These are phyloP conservation scores for carrot (Daucus carota) DNA, from an alignment of 129 eudicot species.

Conservation along the genomic window DNA sequence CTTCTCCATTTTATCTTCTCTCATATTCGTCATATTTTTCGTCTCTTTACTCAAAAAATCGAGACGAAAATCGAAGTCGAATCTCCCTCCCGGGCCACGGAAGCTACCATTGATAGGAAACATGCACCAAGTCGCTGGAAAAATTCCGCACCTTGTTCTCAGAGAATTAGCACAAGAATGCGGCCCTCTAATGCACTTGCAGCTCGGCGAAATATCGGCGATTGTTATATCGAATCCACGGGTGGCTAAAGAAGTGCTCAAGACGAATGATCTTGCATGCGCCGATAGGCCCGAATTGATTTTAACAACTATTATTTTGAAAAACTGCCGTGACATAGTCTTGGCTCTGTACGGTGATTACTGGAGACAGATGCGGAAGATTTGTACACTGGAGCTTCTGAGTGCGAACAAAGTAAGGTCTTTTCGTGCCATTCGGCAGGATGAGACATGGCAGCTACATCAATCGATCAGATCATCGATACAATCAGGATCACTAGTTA, in stretches of 20 bases:
- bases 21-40: neutral
- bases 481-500: neutral
- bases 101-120: neutral
- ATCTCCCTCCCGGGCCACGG: constrained; percentile 2
- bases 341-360: constrained; percentile 1
- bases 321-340: neutral
- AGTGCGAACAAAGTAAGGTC: neutral
- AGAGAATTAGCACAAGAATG: neutral
- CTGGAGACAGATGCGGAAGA: constrained; percentile 7
- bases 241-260: neutral
- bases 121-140: neutral
- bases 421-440: constrained; percentile 1
- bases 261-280: neutral
- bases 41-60: neutral
- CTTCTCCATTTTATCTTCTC: neutral
- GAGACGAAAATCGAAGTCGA: neutral
- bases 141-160: neutral
- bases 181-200: constrained; percentile 7
- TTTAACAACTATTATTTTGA: neutral
- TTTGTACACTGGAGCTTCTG: neutral
- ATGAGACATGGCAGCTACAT: neutral
- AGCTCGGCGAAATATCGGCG: neutral
- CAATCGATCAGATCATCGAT: neutral
- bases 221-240: neutral
- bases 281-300: neutral